Base-by-base conservation (phyloP, 2,329 filamentous ascomycete genomes). In the Claviceps purpurea region DNA sequence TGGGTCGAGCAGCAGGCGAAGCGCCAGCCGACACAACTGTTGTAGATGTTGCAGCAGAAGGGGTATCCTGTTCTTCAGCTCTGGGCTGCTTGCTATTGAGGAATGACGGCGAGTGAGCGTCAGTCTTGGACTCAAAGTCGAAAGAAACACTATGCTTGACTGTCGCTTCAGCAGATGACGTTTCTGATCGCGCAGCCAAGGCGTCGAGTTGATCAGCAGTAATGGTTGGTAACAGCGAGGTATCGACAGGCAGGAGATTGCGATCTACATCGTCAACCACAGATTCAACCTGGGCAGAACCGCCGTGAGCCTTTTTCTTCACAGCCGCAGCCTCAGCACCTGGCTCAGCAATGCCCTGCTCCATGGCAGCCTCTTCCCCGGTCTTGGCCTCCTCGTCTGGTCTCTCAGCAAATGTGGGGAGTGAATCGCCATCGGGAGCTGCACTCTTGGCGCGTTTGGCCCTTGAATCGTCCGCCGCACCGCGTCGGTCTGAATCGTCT, bases 391-490 rank as follows among this genome's bases (percentile, higher is more conserved):
- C 61, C 34, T 52, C 50, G 8, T 56, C 56, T 1, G 69, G 70
- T 14, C 73, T 75, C 50, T 79, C 73, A 8, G 88, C 87, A 65
- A 94, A 95, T 50, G 81, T 73, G 22, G 86, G 84, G 24, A 91
- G 81, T 49, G 84, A 78, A 59, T 94, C 83, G 18, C 79, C 84
- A 60, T 86, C 82, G 50, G 76, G 78, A 18, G 74, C 78, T 46
- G 69, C 75, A 54, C 79, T 81, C 58, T 82, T 81, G 56, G 81
- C 81, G 64, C 89, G 82, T 74, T 95, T 96, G 61, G 82, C 73
- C 42, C 88, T 81, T 22, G 80, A 81, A 54, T 84, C 78, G 52
- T 86, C 80, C 10, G 73, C 74, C 20, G 77, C 67, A 40, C 8
- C 40, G 26, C 81, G 79, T 16, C 82, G 82, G 55, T 83, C 75